Conservation (phyloP, 176 grass and related monocot species). For the Oryza punctata region DNA sequence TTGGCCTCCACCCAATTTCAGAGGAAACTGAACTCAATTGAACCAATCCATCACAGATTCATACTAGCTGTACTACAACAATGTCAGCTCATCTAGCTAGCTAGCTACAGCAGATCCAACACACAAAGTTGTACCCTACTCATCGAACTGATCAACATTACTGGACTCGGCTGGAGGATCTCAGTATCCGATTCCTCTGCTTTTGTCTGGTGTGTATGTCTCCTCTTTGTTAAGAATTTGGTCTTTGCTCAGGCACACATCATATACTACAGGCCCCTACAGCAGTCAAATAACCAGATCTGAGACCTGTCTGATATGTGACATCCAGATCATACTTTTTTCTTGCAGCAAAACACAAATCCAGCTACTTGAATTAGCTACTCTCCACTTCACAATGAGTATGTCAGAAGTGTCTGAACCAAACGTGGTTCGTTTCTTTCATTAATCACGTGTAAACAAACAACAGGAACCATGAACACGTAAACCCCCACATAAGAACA, state of each 20-base stretch:
- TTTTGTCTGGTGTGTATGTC: not conserved
- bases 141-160: not conserved
- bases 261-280: not conserved
- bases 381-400: not conserved
- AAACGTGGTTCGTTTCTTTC: not conserved
- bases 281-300: not conserved
- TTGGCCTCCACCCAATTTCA: constrained; percentile 67
- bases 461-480: not conserved
- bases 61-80: not conserved
- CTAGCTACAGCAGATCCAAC: constrained; percentile 5
- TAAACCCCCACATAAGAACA: not conserved
- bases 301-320: not conserved
- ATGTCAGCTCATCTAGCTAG: not conserved
- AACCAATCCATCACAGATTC: not conserved
- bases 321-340: not conserved
- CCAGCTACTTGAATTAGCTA: not conserved
- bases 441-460: not conserved
- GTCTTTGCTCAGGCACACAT: not conserved
- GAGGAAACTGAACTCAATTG: constrained; percentile 28
- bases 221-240: not conserved
- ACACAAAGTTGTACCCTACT: not conserved
- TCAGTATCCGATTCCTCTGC: not conserved
- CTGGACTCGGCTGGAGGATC: not conserved
- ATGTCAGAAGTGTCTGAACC: not conserved
- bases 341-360: not conserved